phyloP scores from a whole-genome alignment of 2,329 filamentous ascomycete genomes.

The Fusarium marasasianum region DNA sequence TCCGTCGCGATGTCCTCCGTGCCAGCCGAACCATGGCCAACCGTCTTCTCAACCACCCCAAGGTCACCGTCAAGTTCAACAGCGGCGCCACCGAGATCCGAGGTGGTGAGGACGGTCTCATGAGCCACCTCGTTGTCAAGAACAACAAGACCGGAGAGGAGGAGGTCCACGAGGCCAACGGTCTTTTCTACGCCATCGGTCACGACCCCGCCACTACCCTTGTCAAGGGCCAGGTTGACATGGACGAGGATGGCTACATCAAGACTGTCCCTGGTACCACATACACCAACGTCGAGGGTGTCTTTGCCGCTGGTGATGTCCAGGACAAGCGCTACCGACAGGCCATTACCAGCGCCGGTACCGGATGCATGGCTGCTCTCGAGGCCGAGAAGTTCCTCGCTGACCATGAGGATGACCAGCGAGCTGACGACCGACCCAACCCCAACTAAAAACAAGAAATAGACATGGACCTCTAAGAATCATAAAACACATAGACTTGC shows the following conservation, averaged over 20 bases:
- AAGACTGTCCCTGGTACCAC: slow-evolving; percentile 89
- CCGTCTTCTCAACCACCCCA: slow-evolving; percentile 81
- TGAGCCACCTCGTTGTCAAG: slow-evolving; percentile 88
- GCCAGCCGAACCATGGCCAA: slow-evolving; percentile 94
- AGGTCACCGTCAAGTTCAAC: slow-evolving; percentile 92
- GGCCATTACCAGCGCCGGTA: slow-evolving; percentile 95
- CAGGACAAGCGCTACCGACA: slow-evolving; percentile 99
- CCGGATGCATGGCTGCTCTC: slow-evolving; percentile 93
- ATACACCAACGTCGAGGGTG: slow-evolving; percentile 86
- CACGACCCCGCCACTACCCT: slow-evolving; percentile 94
- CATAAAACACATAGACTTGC: slow-evolving; percentile 32
- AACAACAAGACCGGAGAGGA: slow-evolving; percentile 78
- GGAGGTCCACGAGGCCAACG: slow-evolving; percentile 88
- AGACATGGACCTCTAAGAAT: slow-evolving; percentile 19
- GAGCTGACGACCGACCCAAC: slow-evolving; percentile 23
- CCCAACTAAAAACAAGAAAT: slow-evolving; percentile 15
- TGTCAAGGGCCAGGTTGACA: slow-evolving; percentile 89
- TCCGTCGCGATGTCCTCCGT: slow-evolving; percentile 85
- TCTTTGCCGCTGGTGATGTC: slow-evolving; percentile 96
- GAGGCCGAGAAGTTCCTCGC: slow-evolving; percentile 94
- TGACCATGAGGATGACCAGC: slow-evolving; percentile 66
- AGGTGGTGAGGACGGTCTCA: slow-evolving; percentile 85
- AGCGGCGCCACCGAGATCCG: slow-evolving; percentile 82
- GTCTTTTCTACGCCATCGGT: slow-evolving; percentile 96
- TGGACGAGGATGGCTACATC: slow-evolving; percentile 91